phyloP scores from a whole-genome alignment of 768 basidiomycete species.

The Xerocomellus dryophilus region DNA sequence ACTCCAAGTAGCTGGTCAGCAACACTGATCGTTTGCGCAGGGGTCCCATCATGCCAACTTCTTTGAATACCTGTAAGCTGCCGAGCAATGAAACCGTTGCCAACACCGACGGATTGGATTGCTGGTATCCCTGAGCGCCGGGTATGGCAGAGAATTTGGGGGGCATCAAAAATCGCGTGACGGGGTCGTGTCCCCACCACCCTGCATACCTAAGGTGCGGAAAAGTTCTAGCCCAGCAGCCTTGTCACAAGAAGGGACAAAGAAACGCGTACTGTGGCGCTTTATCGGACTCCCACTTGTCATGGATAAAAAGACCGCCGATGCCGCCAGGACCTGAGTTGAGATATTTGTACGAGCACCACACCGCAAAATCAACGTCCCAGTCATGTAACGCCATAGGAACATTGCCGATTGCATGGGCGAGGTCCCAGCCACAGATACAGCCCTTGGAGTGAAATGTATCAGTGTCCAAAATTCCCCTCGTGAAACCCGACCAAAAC shows the following conservation, averaged over 20 bases:
- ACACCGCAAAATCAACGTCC: constrained; percentile 95
- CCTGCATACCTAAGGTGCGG: constrained; percentile 67
- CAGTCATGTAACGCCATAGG: constrained; percentile 87
- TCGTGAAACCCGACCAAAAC: constrained; percentile 6
- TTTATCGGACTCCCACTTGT: constrained; percentile 66
- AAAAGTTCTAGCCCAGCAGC: constrained; percentile 10
- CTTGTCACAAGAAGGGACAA: constrained; percentile 8
- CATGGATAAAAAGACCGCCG: constrained; percentile 87
- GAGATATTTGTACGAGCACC: constrained; percentile 98
- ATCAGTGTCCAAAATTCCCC: constrained; percentile 11
- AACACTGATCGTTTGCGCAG: constrained; percentile 66
- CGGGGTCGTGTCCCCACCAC: constrained; percentile 95
- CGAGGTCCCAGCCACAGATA: constrained; percentile 94
- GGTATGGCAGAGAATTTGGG: constrained; percentile 75
- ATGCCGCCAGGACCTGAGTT: constrained; percentile 98
- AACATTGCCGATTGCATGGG: constrained; percentile 94
- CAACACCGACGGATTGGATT: constrained; percentile 90
- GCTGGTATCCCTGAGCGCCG: constrained; percentile 94
- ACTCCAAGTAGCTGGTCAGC: constrained; percentile 72
- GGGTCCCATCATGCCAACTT: constrained; percentile 68
- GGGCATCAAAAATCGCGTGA: constrained; percentile 90
- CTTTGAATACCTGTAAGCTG: constrained; percentile 75
- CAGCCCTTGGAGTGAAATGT: constrained; percentile 61
- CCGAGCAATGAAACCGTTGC: constrained; percentile 78
- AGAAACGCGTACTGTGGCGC: constrained; percentile 55